Conservation (phyloP, 345 rosid genomes). For the Excoecaria cochinchinensis region DNA sequence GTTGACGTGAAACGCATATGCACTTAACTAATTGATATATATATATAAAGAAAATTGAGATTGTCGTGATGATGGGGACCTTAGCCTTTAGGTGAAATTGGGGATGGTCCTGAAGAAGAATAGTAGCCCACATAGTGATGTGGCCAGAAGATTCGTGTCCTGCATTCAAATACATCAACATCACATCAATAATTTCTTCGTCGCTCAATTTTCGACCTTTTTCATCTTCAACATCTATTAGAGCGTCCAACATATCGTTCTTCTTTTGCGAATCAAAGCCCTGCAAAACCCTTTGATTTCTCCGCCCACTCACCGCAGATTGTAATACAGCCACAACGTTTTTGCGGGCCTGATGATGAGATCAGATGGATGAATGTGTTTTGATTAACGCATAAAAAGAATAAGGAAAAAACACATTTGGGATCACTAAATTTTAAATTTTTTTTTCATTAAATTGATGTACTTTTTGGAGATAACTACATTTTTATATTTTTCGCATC, state of each 20-base stretch:
- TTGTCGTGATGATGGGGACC: constrained; percentile 35
- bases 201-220: constrained; percentile 59
- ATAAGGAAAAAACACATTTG: too few relatives aligned
- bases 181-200: constrained; percentile 74
- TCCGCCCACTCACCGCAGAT: constrained; percentile 53
- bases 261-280: constrained; percentile 17
- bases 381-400: too few relatives aligned
- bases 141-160: constrained; percentile 94
- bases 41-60: too few relatives aligned
- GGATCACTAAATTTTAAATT: too few relatives aligned
- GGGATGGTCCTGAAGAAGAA: constrained; percentile 70
- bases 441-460: too few relatives aligned
- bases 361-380: too few relatives aligned
- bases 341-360: constrained; percentile 63
- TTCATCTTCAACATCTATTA: constrained; percentile 64
- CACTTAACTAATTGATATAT: too few relatives aligned
- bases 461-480: too few relatives aligned
- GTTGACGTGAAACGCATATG: too few relatives aligned
- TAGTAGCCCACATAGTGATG: constrained; percentile 74
- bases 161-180: constrained; percentile 82
- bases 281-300: constrained; percentile 37
- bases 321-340: constrained; percentile 61
- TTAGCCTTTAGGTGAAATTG: constrained; percentile 59
- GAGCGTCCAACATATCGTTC: constrained; percentile 77
- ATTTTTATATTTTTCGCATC: too few relatives aligned